Evolutionary conservation across 495 filamentous ascomycete species (phyloP), one percentile per base, ranked within the genome.

Genomic region (Penicillium fimorum): DNA sequence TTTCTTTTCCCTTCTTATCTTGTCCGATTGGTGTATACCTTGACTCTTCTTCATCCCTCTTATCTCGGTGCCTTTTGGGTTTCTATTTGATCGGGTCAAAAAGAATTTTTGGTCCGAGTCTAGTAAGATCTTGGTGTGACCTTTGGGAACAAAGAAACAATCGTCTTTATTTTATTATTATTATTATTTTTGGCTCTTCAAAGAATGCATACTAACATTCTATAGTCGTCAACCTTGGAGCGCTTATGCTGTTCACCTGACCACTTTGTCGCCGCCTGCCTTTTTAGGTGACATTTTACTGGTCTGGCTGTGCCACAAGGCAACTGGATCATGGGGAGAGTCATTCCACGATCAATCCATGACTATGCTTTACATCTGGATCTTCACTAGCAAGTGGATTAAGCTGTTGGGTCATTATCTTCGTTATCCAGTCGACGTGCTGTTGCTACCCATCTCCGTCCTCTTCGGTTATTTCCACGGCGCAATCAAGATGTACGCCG

Each of bases 401-500:
- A 92, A 92, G 70, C 68, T 91, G 20, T 62, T 89, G 41, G 87
- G 86, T 5, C 83, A 92, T 61, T 91, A 91, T 70, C 74, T 83
- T 57, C 83, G 81, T 27, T 82, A 90, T 62, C 87, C 89, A 1
- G 74, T 76, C 20, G 89, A 94, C 63, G 76, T 89, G 42, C 55
- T 86, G 29, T 82, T 84, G 57, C 67, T 92, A 32, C 88, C 89
- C 4, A 76, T 85, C n/a, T 89, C 86, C 2, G 83, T 93, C 42
- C 50, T 90, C 4, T 92, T 92, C 58, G 87, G 88, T 41, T 92
- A 88, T 68, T 81, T 90, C 63, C 87, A 91, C 68, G 87, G 87
- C 29, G 67, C 85, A 30, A 85, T 92, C 73, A 92, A 92, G 74
- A 76, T 91, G 51, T 89, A 88, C 57, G 87, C 89, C 4, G 76